These are phyloP conservation scores for Casuarina equisetifolia DNA, from an alignment of 306 rosid genomes.

Conservation along the genomic window DNA sequence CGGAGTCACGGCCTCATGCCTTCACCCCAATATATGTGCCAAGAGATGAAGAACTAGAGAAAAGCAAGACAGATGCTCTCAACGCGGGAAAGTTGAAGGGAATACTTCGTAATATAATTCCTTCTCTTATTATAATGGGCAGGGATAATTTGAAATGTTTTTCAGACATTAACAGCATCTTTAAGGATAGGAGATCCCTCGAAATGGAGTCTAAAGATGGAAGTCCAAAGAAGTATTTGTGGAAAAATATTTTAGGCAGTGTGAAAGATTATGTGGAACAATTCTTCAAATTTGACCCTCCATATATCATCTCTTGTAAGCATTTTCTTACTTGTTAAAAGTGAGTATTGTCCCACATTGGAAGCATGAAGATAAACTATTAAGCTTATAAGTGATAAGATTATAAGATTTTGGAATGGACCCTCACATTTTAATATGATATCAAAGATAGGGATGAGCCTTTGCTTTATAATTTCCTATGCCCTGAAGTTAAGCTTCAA, in stretches of 20 bases:
- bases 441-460: too few relatives aligned
- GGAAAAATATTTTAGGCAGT: background rate
- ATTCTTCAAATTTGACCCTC: slow-evolving; percentile 10
- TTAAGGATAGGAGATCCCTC: background rate
- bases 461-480: too few relatives aligned
- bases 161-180: slow-evolving; percentile 6
- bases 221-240: background rate
- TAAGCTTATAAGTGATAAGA: too few relatives aligned
- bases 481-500: too few relatives aligned
- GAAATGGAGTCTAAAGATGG: background rate
- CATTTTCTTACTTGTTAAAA: too few relatives aligned
- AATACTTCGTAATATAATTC: slow-evolving; percentile 13
- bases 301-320: background rate
- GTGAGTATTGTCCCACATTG: too few relatives aligned
- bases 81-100: slow-evolving; percentile 18
- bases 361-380: too few relatives aligned
- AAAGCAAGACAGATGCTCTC: slow-evolving; percentile 11
- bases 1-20: background rate
- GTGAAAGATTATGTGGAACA: background rate
- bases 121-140: background rate
- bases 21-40: background rate
- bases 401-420: too few relatives aligned
- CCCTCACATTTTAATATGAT: too few relatives aligned
- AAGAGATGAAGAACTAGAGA: slow-evolving; percentile 23
- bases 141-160: background rate